Conservation (phyloP, 495 filamentous ascomycete species). For the Amorphotheca resinae region DNA sequence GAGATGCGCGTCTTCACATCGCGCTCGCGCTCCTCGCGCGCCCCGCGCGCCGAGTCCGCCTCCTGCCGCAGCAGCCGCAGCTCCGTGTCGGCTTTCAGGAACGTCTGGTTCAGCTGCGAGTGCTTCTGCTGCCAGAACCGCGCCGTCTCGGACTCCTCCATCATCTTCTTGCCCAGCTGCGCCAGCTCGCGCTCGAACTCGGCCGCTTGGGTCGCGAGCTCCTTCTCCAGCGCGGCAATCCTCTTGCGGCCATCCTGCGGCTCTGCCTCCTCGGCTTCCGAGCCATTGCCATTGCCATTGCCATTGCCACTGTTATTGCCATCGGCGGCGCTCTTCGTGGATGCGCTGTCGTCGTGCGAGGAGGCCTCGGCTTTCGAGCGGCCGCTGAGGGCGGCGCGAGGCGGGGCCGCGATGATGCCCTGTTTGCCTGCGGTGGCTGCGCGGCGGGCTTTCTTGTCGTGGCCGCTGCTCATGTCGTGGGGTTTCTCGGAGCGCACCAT, state of each 20-base stretch:
- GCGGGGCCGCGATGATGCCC: slow-evolving; percentile 15
- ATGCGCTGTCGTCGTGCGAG: slow-evolving; percentile 4
- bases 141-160: slow-evolving; percentile 31
- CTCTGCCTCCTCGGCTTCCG: slow-evolving; percentile 2
- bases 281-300: not conserved
- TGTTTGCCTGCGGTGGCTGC: slow-evolving; percentile 2
- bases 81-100: slow-evolving; percentile 30
- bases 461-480: slow-evolving; percentile 10
- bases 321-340: not conserved
- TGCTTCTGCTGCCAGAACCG: slow-evolving; percentile 37
- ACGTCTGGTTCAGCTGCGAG: slow-evolving; percentile 29
- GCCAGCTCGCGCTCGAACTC: slow-evolving; percentile 36
- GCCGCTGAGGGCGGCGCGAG: slow-evolving; percentile 10
- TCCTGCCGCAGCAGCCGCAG: slow-evolving; percentile 30
- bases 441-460: slow-evolving; percentile 16
- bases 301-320: not conserved
- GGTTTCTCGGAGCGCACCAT: not conserved
- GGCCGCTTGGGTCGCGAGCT: slow-evolving; percentile 29
- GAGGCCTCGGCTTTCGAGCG: slow-evolving; percentile 9
- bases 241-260: slow-evolving; percentile 23
- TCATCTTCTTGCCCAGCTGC: slow-evolving; percentile 30
- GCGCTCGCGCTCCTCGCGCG: slow-evolving; percentile 25
- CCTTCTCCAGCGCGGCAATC: slow-evolving; percentile 32
- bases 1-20: slow-evolving; percentile 19
- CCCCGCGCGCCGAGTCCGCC: slow-evolving; percentile 25